A percentile compares a stretch with the other conserved stretches of the same genome.
Evolutionary conservation across 768 basidiomycete species (phyloP).

Genomic region (Mycena indigotica): DNA sequence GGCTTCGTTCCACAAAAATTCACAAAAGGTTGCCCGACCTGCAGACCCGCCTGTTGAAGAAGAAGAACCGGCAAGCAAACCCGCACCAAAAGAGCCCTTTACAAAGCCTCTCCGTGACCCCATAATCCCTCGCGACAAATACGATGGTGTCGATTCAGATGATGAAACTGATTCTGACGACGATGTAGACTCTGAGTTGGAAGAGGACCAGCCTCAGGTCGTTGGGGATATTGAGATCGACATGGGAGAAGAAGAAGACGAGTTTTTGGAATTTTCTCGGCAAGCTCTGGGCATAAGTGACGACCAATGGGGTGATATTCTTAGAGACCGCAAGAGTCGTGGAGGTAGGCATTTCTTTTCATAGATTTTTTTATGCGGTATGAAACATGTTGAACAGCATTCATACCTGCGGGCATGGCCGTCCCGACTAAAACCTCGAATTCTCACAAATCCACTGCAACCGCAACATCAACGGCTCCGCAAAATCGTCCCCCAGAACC

Average conservation of each 20-base stretch:
- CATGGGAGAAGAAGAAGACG: conserved; percentile 92
- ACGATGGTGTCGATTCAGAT: conserved; percentile 92
- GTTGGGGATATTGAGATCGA: conserved; percentile 85
- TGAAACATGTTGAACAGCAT: conserved; percentile 43
- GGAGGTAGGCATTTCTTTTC: conserved; percentile 66
- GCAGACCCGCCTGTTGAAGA: conserved; percentile 50
- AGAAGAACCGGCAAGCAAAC: conserved; percentile 31
- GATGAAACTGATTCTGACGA: conserved; percentile 78
- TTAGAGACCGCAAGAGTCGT: conserved; percentile 72
- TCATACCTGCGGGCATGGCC: conserved; percentile 51
- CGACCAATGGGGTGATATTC: conserved; percentile 86
- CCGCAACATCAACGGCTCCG: conserved; percentile 5
- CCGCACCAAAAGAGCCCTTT: conserved; percentile 22
- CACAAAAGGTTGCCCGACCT: conserved; percentile 61
- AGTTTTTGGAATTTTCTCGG: conserved; percentile 93
- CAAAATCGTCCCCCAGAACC: conserved; percentile 28
- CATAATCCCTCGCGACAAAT: conserved; percentile 78
- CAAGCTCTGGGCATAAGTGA: conserved; percentile 88
- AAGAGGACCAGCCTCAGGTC: conserved; percentile 82
- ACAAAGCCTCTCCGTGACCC: conserved; percentile 69
- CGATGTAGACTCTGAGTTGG: conserved; percentile 59
- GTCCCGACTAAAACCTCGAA: conserved; percentile 17
- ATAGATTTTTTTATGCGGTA: background rate
- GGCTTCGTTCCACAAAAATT: conserved; percentile 65
- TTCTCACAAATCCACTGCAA: conserved; percentile 2